Evolutionary conservation across 192 early-diverging fungal genomes (phyloP).

Genomic region (Radiomyces spectabilis): DNA sequence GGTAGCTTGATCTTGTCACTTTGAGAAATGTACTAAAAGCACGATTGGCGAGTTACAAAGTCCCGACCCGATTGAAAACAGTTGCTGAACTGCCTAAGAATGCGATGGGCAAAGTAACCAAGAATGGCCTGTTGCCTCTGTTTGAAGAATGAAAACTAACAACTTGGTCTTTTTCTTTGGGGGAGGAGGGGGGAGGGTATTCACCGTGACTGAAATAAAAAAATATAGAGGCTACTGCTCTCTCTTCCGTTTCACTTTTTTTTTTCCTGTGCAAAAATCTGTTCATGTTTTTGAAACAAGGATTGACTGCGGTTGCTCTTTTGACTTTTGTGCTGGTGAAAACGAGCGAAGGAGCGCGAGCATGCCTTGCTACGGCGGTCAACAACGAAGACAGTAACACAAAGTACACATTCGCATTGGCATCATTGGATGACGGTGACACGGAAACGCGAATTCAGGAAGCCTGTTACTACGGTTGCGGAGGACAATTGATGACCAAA

Average conservation of each 20-base stretch:
- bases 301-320: too few species aligned
- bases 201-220: too few species aligned
- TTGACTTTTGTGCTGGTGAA: too few species aligned
- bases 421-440: not conserved
- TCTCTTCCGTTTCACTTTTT: too few species aligned
- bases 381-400: not conserved
- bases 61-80: conserved; percentile 47
- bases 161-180: not conserved
- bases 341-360: too few species aligned
- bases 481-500: conserved; percentile 1
- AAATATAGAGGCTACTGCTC: too few species aligned
- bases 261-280: too few species aligned
- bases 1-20: conserved; percentile 10
- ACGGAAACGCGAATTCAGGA: not conserved
- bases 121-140: conserved; percentile 57
- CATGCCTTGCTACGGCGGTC: too few species aligned
- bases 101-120: conserved; percentile 86
- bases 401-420: conserved; percentile 8
- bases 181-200: too few species aligned
- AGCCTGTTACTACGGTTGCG: conserved; percentile 14
- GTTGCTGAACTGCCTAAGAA: conserved; percentile 67
- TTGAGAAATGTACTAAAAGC: conserved; percentile 35
- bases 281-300: too few species aligned
- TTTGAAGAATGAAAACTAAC: conserved; percentile 27
- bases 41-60: conserved; percentile 69